These are phyloP conservation scores for Venturia effusa DNA, from an alignment of 2,329 filamentous ascomycete species.

Conservation along the genomic window DNA sequence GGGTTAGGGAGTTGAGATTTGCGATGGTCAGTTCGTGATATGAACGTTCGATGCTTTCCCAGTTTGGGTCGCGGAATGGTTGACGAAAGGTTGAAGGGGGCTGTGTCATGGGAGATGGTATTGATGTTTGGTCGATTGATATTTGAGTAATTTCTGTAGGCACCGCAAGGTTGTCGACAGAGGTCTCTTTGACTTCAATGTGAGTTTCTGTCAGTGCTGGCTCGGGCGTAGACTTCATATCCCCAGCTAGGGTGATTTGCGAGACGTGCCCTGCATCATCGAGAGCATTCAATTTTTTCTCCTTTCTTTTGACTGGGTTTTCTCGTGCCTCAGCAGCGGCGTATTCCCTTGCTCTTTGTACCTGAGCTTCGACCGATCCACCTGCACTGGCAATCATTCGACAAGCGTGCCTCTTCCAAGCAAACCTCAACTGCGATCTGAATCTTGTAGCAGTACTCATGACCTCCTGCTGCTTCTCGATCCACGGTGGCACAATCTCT, in stretches of 20 bases:
- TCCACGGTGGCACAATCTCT: constrained; percentile 94
- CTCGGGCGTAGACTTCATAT: constrained; percentile 20
- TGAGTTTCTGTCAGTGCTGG: constrained; percentile 14
- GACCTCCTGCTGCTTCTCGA: constrained; percentile 94
- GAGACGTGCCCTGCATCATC: constrained; percentile 35
- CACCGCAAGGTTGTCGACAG: constrained; percentile 17
- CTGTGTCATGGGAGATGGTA: constrained; percentile 7
- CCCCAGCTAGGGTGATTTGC: constrained; percentile 35
- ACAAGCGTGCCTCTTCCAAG: constrained; percentile 78
- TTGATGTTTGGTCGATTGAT: constrained; percentile 15
- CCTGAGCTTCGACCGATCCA: constrained; percentile 62
- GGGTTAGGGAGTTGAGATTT: constrained; percentile 67
- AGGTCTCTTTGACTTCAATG: constrained; percentile 28
- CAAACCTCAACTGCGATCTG: constrained; percentile 59
- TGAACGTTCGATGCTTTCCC: constrained; percentile 59
- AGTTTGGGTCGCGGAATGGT: constrained; percentile 69
- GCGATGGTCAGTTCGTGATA: constrained; percentile 69
- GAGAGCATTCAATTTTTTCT: constrained; percentile 34
- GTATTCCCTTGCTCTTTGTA: constrained; percentile 59
- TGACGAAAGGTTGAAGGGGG: constrained; percentile 25
- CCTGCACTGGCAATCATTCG: constrained; percentile 67
- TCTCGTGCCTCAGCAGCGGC: constrained; percentile 60
- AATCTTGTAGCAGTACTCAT: constrained; percentile 59
- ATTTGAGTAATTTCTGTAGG: background rate
- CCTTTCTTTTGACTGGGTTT: constrained; percentile 44